phyloP scores from a whole-genome alignment of 1,139 yeast species.

The Saccharomyces hybrid region DNA sequence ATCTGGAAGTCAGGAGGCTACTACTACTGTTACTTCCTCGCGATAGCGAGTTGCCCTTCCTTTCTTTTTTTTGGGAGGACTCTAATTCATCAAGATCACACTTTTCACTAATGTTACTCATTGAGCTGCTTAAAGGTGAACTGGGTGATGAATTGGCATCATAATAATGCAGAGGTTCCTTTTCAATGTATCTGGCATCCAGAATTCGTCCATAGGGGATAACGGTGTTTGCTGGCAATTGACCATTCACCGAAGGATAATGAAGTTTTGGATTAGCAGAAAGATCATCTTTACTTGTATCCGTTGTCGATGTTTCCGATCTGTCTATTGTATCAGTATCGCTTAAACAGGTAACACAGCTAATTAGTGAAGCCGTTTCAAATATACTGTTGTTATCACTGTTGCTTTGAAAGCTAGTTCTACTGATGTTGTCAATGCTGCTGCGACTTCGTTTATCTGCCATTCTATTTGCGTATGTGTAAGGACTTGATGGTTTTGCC shows the following conservation, averaged over 20 bases:
- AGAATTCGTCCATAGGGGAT: conserved; percentile 30
- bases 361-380: conserved; percentile 29
- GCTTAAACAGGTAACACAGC: conserved; percentile 32
- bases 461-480: not conserved
- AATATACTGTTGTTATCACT: conserved; percentile 16
- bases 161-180: not conserved
- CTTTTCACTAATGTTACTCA: not conserved
- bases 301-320: conserved; percentile 3
- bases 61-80: not conserved
- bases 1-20: not conserved
- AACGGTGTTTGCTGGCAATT: conserved; percentile 28
- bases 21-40: not conserved
- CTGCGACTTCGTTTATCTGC: conserved; percentile 8
- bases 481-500: conserved; percentile 8
- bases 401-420: conserved; percentile 10
- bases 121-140: not conserved
- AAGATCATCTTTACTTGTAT: conserved; percentile 7
- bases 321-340: conserved; percentile 10
- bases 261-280: conserved; percentile 1
- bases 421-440: conserved; percentile 14
- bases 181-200: conserved; percentile 20
- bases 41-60: not conserved
- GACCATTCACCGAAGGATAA: conserved; percentile 11
- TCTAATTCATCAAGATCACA: not conserved
- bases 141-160: not conserved